Base-by-base conservation (phyloP, 139 green algal genomes). In the Chlamydomonas sp. region DNA sequence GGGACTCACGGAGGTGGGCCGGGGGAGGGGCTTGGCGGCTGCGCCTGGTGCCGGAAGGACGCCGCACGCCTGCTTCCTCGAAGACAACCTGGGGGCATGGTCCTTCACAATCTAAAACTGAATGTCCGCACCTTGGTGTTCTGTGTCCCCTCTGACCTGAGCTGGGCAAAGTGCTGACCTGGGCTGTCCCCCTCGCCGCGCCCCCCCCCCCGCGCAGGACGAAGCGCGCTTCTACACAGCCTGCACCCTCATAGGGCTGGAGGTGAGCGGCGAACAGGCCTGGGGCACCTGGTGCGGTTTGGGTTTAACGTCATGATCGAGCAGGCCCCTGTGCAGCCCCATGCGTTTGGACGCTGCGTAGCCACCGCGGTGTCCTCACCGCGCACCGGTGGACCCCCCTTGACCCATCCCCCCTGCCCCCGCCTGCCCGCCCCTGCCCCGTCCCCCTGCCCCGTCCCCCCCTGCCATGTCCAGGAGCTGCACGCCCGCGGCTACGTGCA, bases 401-500 rank as follows among this genome's bases (percentile, higher is more conserved):
- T 49, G 31, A 49, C 31, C 31, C 31, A 49, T 49, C 31, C 31
- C 31, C 31, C 31, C 31, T 49, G 31, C 31, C 31, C 31, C 31
- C 31, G 31, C 31, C 31, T 49, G 31, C 31, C 31, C 31, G 61
- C 12, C 9, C 75, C 58, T 4, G 77, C 7, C 59, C 63, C 63
- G n/a, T 10, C 75, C 77, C 58, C 79, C 58, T 57, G 14, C 49
- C 74, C n/a, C 9, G 1, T 10, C 74, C 74, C 74, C 4, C n/a
- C 74, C 31, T 63, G 1, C 63, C 10, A 49, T 49, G 31, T 49
- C 18, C 83, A 87, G 86, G 91, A 89, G 64, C 96, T 99, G 81
- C 97, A 99, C 93, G 79, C 78, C n/a, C 85, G 93, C 62, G 95
- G 95, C 87, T 98, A 98, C 91, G 96, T 99, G 62, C 97, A 99